Evolutionary conservation across 1,139 yeast genomes (phyloP), one percentile per base, ranked within the genome.

Genomic region (Candida gigantensis): DNA sequence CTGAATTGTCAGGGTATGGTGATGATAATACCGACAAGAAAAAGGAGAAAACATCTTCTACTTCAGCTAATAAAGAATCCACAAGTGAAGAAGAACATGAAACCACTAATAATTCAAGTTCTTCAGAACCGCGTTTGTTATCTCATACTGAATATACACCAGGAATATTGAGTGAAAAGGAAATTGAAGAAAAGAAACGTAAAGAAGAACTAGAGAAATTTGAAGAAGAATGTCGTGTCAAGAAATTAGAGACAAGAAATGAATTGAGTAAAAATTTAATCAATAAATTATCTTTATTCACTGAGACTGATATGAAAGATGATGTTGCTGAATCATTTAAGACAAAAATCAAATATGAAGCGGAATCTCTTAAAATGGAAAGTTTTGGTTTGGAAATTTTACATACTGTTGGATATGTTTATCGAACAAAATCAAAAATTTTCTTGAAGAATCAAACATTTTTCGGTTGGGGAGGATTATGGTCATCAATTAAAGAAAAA

Each of bases 341-440:
- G 43, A 77, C 74, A 38, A 88, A 89, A 58, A 76, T 85, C 53
- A 75, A 73, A 46, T 77, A 84, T 46, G 97, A 90, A 60, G 96
- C 96, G 1, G 95, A 89, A 53, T 74, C 84, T 32, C 74, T 92
- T 44, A 90, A 90, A 56, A 81, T 88, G 85, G 97, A 90, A 61
- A 86, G 96, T 35, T 92, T 90, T 64, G 97, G 97, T 6, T 67
- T 89, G 35, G 96, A 90, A 56, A 83, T 90, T 32, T 73, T 92
- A 40, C 97, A 90, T 55, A 76, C 96, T 1, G 79, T 90, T 40
- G 97, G 97, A 12, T 68, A 74, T 26, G 79, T 86, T 6, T 90
- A 90, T 59, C 71, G 73, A 46, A 73, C 84, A 48, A 88, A 88
- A 53, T 77, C 89, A 21, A 72, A 65, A 49, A 77, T 75, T 16